Evolutionary conservation across 441 rosid species (phyloP).

Genomic region (Arabidopsis lyrata): DNA sequence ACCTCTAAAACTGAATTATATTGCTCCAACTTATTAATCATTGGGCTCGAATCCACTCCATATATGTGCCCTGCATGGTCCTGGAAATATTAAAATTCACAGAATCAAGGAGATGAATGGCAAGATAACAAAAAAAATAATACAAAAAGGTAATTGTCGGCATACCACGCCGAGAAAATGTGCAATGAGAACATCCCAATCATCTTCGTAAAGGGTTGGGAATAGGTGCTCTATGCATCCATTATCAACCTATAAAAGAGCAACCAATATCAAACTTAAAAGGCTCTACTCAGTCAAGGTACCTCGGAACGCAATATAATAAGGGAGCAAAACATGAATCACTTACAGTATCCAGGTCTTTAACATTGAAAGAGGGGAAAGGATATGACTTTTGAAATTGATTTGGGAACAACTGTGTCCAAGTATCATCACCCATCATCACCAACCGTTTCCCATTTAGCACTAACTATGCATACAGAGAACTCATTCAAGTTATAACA

Average conservation of each 20-base stretch:
- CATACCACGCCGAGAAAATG: conserved; percentile 99
- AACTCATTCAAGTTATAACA: conserved; percentile 19
- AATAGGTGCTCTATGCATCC: conserved; percentile 91
- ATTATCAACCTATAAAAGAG: conserved; percentile 73
- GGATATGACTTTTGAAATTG: conserved; percentile 89
- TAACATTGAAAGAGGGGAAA: conserved; percentile 94
- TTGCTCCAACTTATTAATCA: conserved; percentile 92
- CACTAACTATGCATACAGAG: conserved; percentile 58
- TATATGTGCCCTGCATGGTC: conserved; percentile 98
- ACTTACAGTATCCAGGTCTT: conserved; percentile 89
- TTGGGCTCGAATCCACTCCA: conserved; percentile 87
- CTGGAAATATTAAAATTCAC: conserved; percentile 46
- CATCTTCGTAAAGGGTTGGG: conserved; percentile 78
- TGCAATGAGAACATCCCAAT: conserved; percentile 97
- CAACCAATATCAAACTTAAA: neutral
- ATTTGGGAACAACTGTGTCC: conserved; percentile 90
- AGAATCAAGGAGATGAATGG: conserved; percentile 16
- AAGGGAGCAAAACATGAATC: conserved; percentile 3
- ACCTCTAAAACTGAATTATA: conserved; percentile 87
- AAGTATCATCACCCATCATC: conserved; percentile 99
- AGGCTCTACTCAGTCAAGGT: neutral
- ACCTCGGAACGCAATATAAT: neutral
- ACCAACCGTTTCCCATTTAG: conserved; percentile 82
- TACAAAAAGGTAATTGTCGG: neutral
- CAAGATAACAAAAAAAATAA: conserved; percentile 30